These are phyloP conservation scores for Glycyrrhiza uralensis DNA, from an alignment of 306 rosid genomes.

Conservation along the genomic window DNA sequence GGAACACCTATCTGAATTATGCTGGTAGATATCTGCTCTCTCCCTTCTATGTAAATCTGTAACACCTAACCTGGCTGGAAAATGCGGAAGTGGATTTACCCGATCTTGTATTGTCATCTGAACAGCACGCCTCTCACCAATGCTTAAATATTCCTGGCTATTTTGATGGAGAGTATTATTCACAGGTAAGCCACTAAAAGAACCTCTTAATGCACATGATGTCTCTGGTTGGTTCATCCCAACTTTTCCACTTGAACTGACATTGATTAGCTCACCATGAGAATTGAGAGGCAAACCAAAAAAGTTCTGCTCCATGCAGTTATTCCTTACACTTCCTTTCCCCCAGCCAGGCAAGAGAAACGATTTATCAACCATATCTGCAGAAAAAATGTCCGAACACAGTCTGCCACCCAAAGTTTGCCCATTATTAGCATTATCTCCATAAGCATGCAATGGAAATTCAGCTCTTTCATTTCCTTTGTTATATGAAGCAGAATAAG, in stretches of 20 bases:
- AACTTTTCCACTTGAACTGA: constrained; percentile 43
- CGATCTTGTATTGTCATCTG: constrained; percentile 40
- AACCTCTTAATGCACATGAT: constrained; percentile 29
- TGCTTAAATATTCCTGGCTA: constrained; percentile 35
- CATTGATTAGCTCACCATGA: constrained; percentile 66
- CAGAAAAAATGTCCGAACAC: constrained; percentile 21
- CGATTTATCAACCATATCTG: constrained; percentile 30
- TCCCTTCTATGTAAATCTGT: constrained; percentile 41
- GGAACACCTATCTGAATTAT: constrained; percentile 42
- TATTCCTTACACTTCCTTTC: constrained; percentile 38
- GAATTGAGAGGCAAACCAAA: constrained; percentile 78
- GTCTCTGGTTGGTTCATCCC: constrained; percentile 33
- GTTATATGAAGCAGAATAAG: constrained; percentile 35
- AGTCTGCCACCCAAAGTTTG: constrained; percentile 27
- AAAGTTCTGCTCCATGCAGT: constrained; percentile 34
- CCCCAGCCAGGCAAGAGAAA: constrained; percentile 31
- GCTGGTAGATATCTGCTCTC: constrained; percentile 39
- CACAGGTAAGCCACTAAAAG: constrained; percentile 38
- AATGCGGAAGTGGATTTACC: constrained; percentile 43
- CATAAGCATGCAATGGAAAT: constrained; percentile 31
- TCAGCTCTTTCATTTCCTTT: constrained; percentile 36
- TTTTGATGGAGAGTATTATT: constrained; percentile 23
- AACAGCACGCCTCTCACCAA: constrained; percentile 31
- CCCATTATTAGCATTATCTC: constrained; percentile 28
- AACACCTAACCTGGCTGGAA: constrained; percentile 55